Evolutionary conservation across 2,329 filamentous ascomycete genomes (phyloP), one percentile per base, ranked within the genome.

Genomic region (Amauroascus niger): DNA sequence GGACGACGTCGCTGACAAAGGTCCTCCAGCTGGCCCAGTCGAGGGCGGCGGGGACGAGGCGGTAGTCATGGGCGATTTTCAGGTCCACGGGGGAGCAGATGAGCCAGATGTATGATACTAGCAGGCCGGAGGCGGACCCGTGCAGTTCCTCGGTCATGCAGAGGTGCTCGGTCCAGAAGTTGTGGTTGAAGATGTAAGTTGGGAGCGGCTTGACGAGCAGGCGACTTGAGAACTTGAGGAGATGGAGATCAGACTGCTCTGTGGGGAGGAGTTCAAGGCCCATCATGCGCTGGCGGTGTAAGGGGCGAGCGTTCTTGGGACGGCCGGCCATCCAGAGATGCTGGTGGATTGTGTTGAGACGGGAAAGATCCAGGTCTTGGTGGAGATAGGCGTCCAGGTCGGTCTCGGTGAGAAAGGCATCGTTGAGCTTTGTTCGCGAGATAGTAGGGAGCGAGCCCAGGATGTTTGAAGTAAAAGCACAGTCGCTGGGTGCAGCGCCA

Each of bases 51-150:
- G 74, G 67, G 1, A 73, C 22, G 6, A 74, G 59, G 16, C 60
- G 49, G 8, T 50, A 13, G 0, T 68, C 63, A 7, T 58, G 51
- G 7, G 70, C 71, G 13, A 72, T 61, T 6, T 57, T 45, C 54
- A 74, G 65, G 58, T 76, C 73, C 45, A 67, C 67, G 45, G 67
- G 62, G 55, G 70, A 63, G 28, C 59, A 51, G 41, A 76, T 65
- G 6, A 76, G 63, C 62, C 69, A 70, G 11, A 61, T 57, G 56
- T 75, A 76, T 1, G 71, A 70, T 1, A 69, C 62, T 0, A 76
- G 57, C 50, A 74, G 67, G 1, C 73, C 72, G 28, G 60, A 63
- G 1, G 68, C 70, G 7, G 57, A 60, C 8, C 53, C 49, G 40
- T 65, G 61, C 20, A 71, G 54, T 1, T 50, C 53, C 11, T 56